Evolutionary conservation across 192 early-diverging fungal species (phyloP).

Genomic region (Lunasporangiospora selenospora): DNA sequence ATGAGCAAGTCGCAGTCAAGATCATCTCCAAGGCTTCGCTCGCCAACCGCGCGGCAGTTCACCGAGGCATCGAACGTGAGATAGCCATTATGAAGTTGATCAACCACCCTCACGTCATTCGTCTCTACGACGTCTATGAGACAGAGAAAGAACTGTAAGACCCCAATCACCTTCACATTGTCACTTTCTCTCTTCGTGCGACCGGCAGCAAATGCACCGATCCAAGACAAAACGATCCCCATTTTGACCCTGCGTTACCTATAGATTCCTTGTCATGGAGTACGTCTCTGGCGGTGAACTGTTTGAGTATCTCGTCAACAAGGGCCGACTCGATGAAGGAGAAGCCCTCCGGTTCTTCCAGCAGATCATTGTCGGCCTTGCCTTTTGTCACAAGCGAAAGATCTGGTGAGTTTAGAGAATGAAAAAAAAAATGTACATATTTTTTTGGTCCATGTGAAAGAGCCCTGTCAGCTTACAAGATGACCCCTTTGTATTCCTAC

Average conservation of each 20-base stretch:
- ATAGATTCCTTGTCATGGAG: slow-evolving; percentile 66
- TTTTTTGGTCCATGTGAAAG: neutral
- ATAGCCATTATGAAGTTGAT: slow-evolving; percentile 64
- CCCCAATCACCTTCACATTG: neutral
- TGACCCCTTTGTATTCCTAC: no score
- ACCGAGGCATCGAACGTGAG: slow-evolving; percentile 58
- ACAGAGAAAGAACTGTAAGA: slow-evolving; percentile 47
- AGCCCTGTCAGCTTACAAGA: no score
- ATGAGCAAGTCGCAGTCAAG: slow-evolving; percentile 62
- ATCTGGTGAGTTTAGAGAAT: slow-evolving; percentile 40
- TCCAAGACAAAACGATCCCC: neutral
- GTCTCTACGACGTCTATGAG: slow-evolving; percentile 59
- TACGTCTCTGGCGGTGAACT: slow-evolving; percentile 77
- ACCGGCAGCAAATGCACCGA: neutral
- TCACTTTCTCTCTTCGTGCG: neutral
- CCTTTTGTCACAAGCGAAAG: slow-evolving; percentile 68
- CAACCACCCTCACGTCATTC: slow-evolving; percentile 60
- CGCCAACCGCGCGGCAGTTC: slow-evolving; percentile 51
- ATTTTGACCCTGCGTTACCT: neutral
- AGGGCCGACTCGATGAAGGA: slow-evolving; percentile 48
- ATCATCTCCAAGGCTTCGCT: slow-evolving; percentile 60
- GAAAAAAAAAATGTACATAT: neutral
- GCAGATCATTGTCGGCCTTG: slow-evolving; percentile 61
- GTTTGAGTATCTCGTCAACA: slow-evolving; percentile 74
- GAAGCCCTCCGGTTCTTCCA: slow-evolving; percentile 60